Base-by-base conservation (phyloP, 169 alveolate species). In the Eimeria acervulina region DNA sequence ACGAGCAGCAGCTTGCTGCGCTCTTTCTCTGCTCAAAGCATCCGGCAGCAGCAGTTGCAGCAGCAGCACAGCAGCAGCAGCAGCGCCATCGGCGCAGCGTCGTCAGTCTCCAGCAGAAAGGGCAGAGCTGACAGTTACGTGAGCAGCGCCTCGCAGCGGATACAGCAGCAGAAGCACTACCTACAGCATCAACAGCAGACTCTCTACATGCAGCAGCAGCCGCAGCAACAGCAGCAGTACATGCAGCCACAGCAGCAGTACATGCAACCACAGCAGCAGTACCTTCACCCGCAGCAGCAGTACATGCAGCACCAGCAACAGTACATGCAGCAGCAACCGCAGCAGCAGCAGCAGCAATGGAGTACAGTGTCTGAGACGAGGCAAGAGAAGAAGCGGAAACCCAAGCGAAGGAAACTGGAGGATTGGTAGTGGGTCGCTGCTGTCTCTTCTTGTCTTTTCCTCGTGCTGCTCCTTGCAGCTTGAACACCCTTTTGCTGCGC, bases 1-100 rank as follows among this genome's bases (percentile, higher is more conserved):
- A 70, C 44, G 63, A 70, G 93, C 61, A 61, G 81, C 55, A 61
- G 66, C 13, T 36, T 85, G 81, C 93, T 85, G 36, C 93, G 93
- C 31, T 85, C 93, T 28, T 85, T 85, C 81, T 85, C 93, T 7
- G 52, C 93, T 19, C 93, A 85, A 38, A 38, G 76, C 81, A 2
- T 61, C 28, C 59, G 93, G 31, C 93, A 52, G 59, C 93, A 85
- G 81, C 80, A 85, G 76, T 61, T 36, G 59, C 93, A 61, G 81
- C 81, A 85, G 44, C 80, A 85, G 3, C 93, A 85, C 93, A 85
- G 93, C 93, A 85, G 80, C 63, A 85, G 93, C 93, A 85, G 91
- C 91, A 83, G 93, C 81, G 80, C 80, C 68, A 44, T 59, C 59
- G 93, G 80, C 12, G 80, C 80, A 23, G 76, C 81, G 12, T 52